These are phyloP conservation scores for Metschnikowia orientalis DNA, from an alignment of 805 yeast genomes.

Conservation along the genomic window DNA sequence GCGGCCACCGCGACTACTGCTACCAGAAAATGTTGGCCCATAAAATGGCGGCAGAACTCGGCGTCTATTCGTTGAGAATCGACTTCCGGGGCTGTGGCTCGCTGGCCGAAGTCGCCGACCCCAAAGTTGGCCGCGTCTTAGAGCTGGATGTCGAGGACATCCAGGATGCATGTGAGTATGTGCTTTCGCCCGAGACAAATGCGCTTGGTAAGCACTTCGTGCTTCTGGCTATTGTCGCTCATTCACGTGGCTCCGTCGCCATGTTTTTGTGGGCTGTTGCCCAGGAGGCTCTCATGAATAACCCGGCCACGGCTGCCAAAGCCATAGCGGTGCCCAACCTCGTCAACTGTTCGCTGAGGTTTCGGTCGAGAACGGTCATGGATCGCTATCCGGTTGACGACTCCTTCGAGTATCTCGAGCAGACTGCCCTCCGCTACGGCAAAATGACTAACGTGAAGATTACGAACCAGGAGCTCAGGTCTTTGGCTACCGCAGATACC, in stretches of 20 bases:
- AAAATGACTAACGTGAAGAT: constrained; percentile 38
- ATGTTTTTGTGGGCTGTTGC: constrained; percentile 66
- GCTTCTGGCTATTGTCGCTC: constrained; percentile 61
- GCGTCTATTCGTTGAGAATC: constrained; percentile 64
- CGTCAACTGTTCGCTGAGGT: constrained; percentile 73
- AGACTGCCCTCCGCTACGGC: constrained; percentile 51
- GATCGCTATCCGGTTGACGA: constrained; percentile 31
- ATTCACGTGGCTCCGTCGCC: constrained; percentile 76
- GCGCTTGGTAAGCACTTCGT: constrained; percentile 41
- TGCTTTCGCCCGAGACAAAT: constrained; percentile 25
- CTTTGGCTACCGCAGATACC: constrained; percentile 48
- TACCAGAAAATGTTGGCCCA: constrained; percentile 65
- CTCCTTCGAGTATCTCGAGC: constrained; percentile 19
- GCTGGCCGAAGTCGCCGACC: constrained; percentile 49
- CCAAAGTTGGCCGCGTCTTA: constrained; percentile 50
- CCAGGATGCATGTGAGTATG: constrained; percentile 33
- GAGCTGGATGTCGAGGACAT: constrained; percentile 68
- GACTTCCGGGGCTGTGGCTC: constrained; percentile 87
- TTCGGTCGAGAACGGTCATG: constrained; percentile 43
- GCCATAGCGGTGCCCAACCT: constrained; percentile 56
- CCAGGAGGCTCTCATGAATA: constrained; percentile 34
- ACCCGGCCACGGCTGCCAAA: constrained; percentile 20
- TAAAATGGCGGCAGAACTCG: constrained; percentile 51
- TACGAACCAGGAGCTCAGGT: constrained; percentile 47
- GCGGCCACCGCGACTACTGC: constrained; percentile 77